Base-by-base conservation (phyloP, 257 asterid species). In the Nicotiana benthamiana region DNA sequence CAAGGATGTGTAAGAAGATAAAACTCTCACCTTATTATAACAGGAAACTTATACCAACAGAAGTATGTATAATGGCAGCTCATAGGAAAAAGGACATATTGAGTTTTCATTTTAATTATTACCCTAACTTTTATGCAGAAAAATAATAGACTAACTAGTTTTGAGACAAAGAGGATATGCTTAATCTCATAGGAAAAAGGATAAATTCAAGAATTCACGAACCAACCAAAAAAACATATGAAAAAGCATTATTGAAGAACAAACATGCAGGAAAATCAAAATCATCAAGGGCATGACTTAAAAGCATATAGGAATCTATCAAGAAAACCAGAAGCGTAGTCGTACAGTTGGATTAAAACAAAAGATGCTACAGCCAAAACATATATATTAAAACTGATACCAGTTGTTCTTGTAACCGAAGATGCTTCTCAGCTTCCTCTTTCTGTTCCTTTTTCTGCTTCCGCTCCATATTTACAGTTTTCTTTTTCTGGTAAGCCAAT, bases 341-440 rank as follows among this genome's bases (percentile, higher is more conserved):
- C 43, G 26, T 24, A 57, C 27, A 75, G 52, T 57, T 11, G 6
- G 52, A 20, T 16, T 24, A 61, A 64, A 62, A 75, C 61, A 24
- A 64, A 64, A 26, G 32, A 75, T 11, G 56, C 22, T 57, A 32
- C 79, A 24, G 64, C 48, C 24, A 16, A 75, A 79, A 62, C 10
- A 54, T 40, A 9, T 63, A 24, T 60, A 34, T 46, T 68, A 52
- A 51, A 48, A 48, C 79, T 48, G 60, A 79, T 82, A 95, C 98
- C 95, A 95, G 89, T 86, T 95, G 91, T 64, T 90, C 94, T 87
- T 95, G 99, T 90, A 93, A 87, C 66, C 88, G 92, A 78, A 93
- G 85, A 88, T 95, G 99, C 85, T 88, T 95, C 87, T 95, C 99
- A 46, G 99, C 98, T 90, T 93, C 98, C 88, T 93, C 99, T 87